phyloP scores from a whole-genome alignment of 2,329 filamentous ascomycete species.

The Nothophoma quercina region DNA sequence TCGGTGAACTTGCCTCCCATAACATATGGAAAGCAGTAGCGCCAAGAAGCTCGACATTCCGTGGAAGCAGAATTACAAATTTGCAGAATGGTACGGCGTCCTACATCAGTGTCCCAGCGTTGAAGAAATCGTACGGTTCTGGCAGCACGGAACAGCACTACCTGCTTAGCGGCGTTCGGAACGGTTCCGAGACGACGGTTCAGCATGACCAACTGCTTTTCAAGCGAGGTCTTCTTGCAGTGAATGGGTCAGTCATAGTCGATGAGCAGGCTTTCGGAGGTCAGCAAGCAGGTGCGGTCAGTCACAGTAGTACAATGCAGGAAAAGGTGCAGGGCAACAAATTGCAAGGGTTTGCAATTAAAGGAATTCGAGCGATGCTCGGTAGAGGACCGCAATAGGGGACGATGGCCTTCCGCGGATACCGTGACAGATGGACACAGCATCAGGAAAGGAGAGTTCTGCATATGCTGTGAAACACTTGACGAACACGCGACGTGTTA shows the following conservation, averaged over 20 bases:
- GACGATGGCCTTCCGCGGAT: not conserved
- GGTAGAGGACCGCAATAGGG: constrained; percentile 33
- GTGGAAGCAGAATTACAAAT: constrained; percentile 57
- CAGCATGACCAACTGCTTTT: constrained; percentile 58
- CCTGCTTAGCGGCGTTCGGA: constrained; percentile 58
- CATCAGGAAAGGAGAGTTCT: constrained; percentile 4
- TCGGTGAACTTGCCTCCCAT: constrained; percentile 62
- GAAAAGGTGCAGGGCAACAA: constrained; percentile 6
- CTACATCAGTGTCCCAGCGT: constrained; percentile 60
- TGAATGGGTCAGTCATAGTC: constrained; percentile 61
- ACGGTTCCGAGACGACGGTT: constrained; percentile 17
- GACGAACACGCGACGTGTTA: constrained; percentile 19
- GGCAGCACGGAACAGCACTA: constrained; percentile 67
- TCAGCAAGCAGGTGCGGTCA: not conserved
- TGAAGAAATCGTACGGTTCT: constrained; percentile 58
- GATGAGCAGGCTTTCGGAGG: constrained; percentile 44
- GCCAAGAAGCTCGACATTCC: constrained; percentile 28
- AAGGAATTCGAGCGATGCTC: constrained; percentile 35
- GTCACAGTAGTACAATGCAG: constrained; percentile 5
- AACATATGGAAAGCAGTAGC: constrained; percentile 67
- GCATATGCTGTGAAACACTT: constrained; percentile 20
- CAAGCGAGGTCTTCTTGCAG: constrained; percentile 62
- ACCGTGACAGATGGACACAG: not conserved
- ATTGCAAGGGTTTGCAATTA: constrained; percentile 32
- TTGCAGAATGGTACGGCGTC: constrained; percentile 65